These are phyloP conservation scores for Akanthomyces uredinophilus DNA, from an alignment of 2,329 filamentous ascomycete genomes.

Conservation along the genomic window DNA sequence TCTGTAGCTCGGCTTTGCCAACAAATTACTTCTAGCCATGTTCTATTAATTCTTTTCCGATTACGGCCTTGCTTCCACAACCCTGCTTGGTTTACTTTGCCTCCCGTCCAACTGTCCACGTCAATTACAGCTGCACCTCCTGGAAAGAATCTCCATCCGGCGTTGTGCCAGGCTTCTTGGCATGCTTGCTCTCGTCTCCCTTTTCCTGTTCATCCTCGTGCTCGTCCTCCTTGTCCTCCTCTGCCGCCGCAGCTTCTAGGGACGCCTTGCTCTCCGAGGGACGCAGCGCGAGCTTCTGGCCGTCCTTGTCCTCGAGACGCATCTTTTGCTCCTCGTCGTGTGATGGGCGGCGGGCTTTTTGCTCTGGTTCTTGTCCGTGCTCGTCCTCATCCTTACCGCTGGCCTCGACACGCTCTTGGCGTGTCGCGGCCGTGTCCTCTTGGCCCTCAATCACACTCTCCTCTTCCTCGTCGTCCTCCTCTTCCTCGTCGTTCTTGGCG, in stretches of 20 bases:
- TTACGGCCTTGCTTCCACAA: background rate
- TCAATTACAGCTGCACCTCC: conserved; percentile 51
- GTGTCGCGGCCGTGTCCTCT: conserved; percentile 17
- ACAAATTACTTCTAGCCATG: background rate
- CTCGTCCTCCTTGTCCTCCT: conserved; percentile 23
- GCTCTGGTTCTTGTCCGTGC: conserved; percentile 26
- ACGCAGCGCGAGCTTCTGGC: conserved; percentile 48
- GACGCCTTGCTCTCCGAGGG: conserved; percentile 26
- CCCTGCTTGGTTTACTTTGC: background rate
- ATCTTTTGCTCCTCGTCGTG: conserved; percentile 51
- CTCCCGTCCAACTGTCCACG: too few species aligned
- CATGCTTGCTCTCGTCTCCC: conserved; percentile 27
- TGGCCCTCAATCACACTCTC: conserved; percentile 20
- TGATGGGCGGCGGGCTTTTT: conserved; percentile 27
- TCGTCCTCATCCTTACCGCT: conserved; percentile 21
- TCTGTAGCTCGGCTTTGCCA: background rate
- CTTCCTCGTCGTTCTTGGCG: conserved; percentile 17
- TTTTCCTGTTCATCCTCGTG: conserved; percentile 28
- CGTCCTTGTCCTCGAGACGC: conserved; percentile 49
- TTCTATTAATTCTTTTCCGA: background rate
- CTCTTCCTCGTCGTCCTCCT: conserved; percentile 21
- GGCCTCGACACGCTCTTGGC: conserved; percentile 23
- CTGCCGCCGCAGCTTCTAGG: conserved; percentile 22
- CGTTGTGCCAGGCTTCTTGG: conserved; percentile 39
- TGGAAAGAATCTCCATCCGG: conserved; percentile 58